A percentile compares a stretch with the other conserved stretches of the same genome.
These are phyloP conservation scores for Fraxinus ornus DNA, from an alignment of 305 asterid species.

Conservation along the genomic window DNA sequence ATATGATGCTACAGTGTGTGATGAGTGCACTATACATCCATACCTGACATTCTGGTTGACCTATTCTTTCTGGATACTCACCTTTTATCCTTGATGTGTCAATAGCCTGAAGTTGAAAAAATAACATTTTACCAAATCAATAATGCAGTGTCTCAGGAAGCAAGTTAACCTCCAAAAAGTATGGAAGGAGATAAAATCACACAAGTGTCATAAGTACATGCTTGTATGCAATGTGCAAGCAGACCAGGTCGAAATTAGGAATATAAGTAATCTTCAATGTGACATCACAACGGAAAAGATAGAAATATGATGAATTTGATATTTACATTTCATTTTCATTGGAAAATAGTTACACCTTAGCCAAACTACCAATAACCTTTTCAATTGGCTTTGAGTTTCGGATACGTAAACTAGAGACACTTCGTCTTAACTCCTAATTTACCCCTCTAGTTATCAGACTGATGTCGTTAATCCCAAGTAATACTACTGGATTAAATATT, in stretches of 20 bases:
- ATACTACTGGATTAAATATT: not conserved
- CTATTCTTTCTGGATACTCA: conserved; percentile 92
- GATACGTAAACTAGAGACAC: not conserved
- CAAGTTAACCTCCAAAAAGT: not conserved
- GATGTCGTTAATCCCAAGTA: not conserved
- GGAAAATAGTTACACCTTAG: conserved; percentile 15
- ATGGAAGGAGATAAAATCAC: not conserved
- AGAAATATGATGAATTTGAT: not conserved
- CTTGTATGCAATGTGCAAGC: not conserved
- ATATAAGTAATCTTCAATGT: not conserved
- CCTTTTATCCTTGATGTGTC: conserved; percentile 94
- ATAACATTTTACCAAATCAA: conserved; percentile 13
- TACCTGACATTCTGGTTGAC: conserved; percentile 98
- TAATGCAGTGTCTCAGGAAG: not conserved
- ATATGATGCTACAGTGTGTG: not conserved
- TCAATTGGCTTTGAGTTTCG: not conserved
- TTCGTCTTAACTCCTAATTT: not conserved
- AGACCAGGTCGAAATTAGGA: not conserved
- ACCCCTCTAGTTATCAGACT: not conserved
- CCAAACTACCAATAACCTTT: not conserved
- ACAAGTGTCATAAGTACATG: not conserved
- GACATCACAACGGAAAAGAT: not conserved
- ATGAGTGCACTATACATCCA: conserved; percentile 8
- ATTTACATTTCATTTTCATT: not conserved
- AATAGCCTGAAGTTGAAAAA: conserved; percentile 61